Percentiles rank a stretch among this genome's conserved stretches.
Evolutionary conservation across 2,329 filamentous ascomycete genomes (phyloP).

Genomic region (Pseudocercospora eumusae): DNA sequence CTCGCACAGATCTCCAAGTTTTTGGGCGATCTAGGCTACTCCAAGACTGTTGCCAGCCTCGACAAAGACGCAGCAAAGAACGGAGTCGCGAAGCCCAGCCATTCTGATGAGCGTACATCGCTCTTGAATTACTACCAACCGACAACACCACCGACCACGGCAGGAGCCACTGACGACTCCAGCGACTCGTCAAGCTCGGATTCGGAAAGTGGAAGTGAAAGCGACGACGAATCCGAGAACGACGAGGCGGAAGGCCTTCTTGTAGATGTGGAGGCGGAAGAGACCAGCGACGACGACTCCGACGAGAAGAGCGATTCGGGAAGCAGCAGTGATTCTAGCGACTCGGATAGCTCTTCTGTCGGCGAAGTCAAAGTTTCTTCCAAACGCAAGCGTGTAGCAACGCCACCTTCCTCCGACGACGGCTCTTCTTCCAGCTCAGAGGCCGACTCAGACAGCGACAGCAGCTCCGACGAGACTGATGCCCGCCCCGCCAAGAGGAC

Average conservation of each 20-base stretch:
- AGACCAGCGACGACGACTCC: constrained; percentile 31
- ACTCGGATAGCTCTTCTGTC: constrained; percentile 17
- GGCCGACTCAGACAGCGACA: constrained; percentile 27
- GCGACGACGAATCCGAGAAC: constrained; percentile 21
- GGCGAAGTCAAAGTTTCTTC: constrained; percentile 15
- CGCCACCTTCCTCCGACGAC: constrained; percentile 24
- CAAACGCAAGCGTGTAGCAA: constrained; percentile 30
- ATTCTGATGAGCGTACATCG: not conserved
- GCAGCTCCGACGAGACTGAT: constrained; percentile 31
- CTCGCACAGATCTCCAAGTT: constrained; percentile 36
- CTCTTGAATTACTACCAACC: constrained; percentile 32
- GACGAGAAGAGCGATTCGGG: constrained; percentile 26
- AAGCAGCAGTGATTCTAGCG: constrained; percentile 22
- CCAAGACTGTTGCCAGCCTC: constrained; percentile 36
- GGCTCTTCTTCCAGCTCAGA: constrained; percentile 13
- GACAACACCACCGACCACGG: constrained; percentile 7
- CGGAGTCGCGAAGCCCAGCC: constrained; percentile 24
- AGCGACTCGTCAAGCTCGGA: constrained; percentile 20
- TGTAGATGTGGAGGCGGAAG: constrained; percentile 30
- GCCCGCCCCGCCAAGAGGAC: constrained; percentile 37
- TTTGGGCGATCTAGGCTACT: constrained; percentile 38
- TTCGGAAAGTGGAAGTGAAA: constrained; percentile 24
- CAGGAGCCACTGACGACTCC: constrained; percentile 18
- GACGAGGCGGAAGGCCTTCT: constrained; percentile 24
- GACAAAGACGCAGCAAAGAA: constrained; percentile 38